Evolutionary conservation across 306 rosid species (phyloP), one percentile per base, ranked within the genome.

Genomic region (Pyrus bretschneideri): DNA sequence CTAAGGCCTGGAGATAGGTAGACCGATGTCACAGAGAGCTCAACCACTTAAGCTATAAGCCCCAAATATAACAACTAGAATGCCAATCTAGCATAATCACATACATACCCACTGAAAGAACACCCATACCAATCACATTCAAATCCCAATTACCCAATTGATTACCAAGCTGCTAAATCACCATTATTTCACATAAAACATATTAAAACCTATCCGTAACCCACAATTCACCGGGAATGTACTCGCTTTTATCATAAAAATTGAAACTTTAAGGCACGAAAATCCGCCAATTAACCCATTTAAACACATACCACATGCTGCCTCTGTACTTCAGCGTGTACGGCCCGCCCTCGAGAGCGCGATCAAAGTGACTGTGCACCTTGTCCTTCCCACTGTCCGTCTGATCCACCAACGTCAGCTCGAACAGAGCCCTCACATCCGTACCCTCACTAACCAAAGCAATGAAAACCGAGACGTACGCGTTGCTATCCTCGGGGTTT

Each of bases 291-390:
- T 9, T 21, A 6, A 57, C 9, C n/a, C 18, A 61, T 51, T 31
- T 66, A 67, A 70, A 63, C 6, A n/a, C 46, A 64, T 86, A 93
- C 98, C 98, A 93, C 98, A 93, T 93, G 83, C 98, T 93, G 77
- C 98, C 98, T 71, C 93, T 83, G 71, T 91, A 93, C 88, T 93
- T 93, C 77, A 93, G 74, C 11, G 97, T 88, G 76, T 93, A 93
- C 5, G 98, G 97, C 29, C 98, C 98, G 70, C 98, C 83, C 85
- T 93, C 98, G 9, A 93, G 86, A 0, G 98, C 91, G 3, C 98
- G 97, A 85, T 93, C 96, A 65, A 93, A 93, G 76, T 93, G 98
- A 71, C 97, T 93, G 58, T 93, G 98, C 33, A 93, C 93, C 79
- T 93, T 93, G 61, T 91, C 83, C 30, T 91, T 93, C 18, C 96